Evolutionary conservation across 495 filamentous ascomycete genomes (phyloP), one percentile per base, ranked within the genome.

Genomic region (Cetradonia linearis): DNA sequence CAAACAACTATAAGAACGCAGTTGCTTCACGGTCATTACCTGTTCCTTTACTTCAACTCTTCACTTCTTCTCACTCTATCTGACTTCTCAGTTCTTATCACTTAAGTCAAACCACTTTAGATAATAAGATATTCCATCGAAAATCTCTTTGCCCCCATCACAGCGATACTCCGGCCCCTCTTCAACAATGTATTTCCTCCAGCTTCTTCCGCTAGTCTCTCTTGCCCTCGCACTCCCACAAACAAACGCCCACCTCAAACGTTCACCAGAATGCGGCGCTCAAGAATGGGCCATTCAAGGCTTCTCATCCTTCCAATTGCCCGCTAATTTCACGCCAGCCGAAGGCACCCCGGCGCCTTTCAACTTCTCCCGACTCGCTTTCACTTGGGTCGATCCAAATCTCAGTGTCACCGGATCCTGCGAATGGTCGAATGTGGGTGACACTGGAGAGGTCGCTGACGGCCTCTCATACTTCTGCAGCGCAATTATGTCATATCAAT

Each of bases 201-300:
- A 55, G 25, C 52, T 61, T 18, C 59, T 61, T 16, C 14, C 59
- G 13, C 37, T 61, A n/a, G 59, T 38, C 42, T 55, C 50, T 25
- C 50, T 55, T 30, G 38, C 42, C 37, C 30, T 61, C 18, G 59
- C 59, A 14, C 9, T 61, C 18, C 52, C 59, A 33, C 40, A 38
- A 0, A 42, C 50, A 11, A 47, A 25, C 38, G 18, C 31, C 37
- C 47, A 30, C 20, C 54, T 37, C 30, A 61, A 61, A 38, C 59
- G 59, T 56, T 38, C 44, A 27, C 5, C 52, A 40, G 37, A 23
- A 37, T 55, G 49, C 27, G 50, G 31, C 28, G 49, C 42, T 36
- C 11, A 59, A 53, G 9, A 40, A 48, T 61, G 59, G 59, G 33
- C 37, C 11, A 61, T 61, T n/a, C 50, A 61, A 28, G 30, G 30